These are phyloP conservation scores for Globisporangium parvum DNA, from an alignment of 352 stramenopile genomes.

Conservation along the genomic window DNA sequence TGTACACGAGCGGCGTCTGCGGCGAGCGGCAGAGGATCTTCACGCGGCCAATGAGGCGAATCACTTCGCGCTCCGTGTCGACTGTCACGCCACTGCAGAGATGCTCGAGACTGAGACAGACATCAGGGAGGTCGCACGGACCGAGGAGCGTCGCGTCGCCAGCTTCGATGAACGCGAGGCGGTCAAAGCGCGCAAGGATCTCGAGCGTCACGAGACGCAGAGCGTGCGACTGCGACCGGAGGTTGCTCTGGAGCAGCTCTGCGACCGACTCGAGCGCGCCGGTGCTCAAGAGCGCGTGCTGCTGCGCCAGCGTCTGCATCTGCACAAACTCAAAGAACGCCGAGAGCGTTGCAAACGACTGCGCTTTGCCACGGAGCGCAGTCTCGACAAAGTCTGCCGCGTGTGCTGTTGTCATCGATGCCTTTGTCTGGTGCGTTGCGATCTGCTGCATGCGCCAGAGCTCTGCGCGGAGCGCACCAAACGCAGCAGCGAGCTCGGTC, in stretches of 20 bases:
- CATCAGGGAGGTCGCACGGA: constrained; percentile 59
- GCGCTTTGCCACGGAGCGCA: constrained; percentile 31
- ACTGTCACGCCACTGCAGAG: constrained; percentile 48
- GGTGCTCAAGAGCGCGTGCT: constrained; percentile 35
- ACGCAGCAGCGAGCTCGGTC: neutral
- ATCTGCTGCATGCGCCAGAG: constrained; percentile 72
- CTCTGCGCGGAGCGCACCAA: constrained; percentile 41
- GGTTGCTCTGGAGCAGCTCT: constrained; percentile 36
- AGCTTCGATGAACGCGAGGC: constrained; percentile 40
- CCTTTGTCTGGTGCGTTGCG: constrained; percentile 24
- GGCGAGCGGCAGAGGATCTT: constrained; percentile 68
- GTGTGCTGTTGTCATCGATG: neutral
- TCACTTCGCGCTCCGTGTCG: constrained; percentile 77
- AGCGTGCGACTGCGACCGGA: constrained; percentile 61
- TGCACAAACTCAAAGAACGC: constrained; percentile 54
- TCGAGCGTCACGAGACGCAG: constrained; percentile 67
- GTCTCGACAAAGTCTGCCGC: constrained; percentile 24
- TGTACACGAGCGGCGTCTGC: constrained; percentile 75
- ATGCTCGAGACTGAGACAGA: constrained; percentile 60
- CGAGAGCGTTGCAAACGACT: constrained; percentile 55
- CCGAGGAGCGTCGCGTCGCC: constrained; percentile 37
- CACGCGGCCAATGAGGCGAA: constrained; percentile 71
- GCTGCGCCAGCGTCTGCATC: constrained; percentile 45
- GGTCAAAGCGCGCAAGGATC: constrained; percentile 51
- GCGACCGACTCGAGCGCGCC: constrained; percentile 29